Conservation (phyloP, 2,329 filamentous ascomycete species). For the Aspergillus udagawae region DNA sequence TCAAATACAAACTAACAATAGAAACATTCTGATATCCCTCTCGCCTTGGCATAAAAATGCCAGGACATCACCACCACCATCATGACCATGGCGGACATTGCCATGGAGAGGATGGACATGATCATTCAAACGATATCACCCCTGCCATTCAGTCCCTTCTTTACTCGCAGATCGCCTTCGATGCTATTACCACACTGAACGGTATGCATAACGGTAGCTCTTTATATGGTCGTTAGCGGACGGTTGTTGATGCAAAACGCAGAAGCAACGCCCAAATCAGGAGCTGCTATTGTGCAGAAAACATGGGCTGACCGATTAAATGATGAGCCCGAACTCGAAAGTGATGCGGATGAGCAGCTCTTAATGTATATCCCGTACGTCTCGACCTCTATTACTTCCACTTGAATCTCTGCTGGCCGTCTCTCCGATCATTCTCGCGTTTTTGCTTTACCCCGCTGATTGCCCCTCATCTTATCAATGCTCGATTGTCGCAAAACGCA, state of each 20-base stretch:
- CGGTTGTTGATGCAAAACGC: slow-evolving; percentile 1
- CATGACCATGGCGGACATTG: slow-evolving; percentile 43
- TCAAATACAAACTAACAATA: background rate
- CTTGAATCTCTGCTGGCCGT: background rate
- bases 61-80: slow-evolving; percentile 36
- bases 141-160: slow-evolving; percentile 87
- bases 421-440: background rate
- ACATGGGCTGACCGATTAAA: slow-evolving; percentile 80
- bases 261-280: slow-evolving; percentile 62
- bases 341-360: slow-evolving; percentile 89
- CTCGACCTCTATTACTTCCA: background rate
- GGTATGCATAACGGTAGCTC: slow-evolving; percentile 35
- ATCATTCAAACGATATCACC: slow-evolving; percentile 88
- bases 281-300: slow-evolving; percentile 77
- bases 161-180: slow-evolving; percentile 89
- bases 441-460: slow-evolving; percentile 18
- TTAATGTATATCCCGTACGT: slow-evolving; percentile 83
- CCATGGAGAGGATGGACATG: slow-evolving; percentile 61
- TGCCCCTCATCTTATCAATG: slow-evolving; percentile 21
- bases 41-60: slow-evolving; percentile 21
- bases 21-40: background rate
- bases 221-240: background rate
- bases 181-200: slow-evolving; percentile 78
- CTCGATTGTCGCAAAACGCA: background rate
- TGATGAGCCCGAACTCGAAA: slow-evolving; percentile 69